Conservation (phyloP, 2,329 filamentous ascomycete genomes). For the Torrubiellomyces zombiae region DNA sequence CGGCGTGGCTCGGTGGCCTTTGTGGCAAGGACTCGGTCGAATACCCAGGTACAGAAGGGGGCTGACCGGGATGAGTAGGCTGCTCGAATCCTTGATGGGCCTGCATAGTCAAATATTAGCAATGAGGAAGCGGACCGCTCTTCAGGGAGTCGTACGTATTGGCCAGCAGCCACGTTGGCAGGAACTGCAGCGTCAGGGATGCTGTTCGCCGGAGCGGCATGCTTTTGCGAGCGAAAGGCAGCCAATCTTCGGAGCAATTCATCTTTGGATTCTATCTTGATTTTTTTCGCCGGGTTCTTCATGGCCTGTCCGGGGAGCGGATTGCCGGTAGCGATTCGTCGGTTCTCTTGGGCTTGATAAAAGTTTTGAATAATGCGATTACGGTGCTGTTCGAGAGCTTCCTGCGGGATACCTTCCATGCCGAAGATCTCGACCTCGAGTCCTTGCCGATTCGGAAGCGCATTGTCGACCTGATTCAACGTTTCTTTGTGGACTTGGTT, state of each 20-base stretch:
- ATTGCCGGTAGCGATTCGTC: conserved; percentile 70
- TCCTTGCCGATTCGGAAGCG: conserved; percentile 67
- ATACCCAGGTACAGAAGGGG: conserved; percentile 17
- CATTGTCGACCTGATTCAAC: conserved; percentile 77
- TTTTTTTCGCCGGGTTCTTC: conserved; percentile 53
- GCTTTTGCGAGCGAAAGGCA: conserved; percentile 55
- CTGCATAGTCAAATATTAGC: conserved; percentile 8
- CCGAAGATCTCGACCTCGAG: conserved; percentile 94
- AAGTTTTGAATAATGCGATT: conserved; percentile 74
- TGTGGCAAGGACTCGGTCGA: conserved; percentile 25
- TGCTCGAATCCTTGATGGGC: conserved; percentile 7
- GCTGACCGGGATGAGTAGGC: conserved; percentile 9
- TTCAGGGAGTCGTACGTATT: conserved; percentile 41
- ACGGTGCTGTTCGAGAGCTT: conserved; percentile 67
- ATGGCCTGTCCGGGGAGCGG: conserved; percentile 48
- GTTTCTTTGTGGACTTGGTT: conserved; percentile 97
- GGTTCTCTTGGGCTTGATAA: conserved; percentile 71
- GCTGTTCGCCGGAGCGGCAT: conserved; percentile 36
- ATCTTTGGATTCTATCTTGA: conserved; percentile 56
- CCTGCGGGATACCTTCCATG: conserved; percentile 89
- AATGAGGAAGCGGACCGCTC: conserved; percentile 1
- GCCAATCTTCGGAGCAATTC: conserved; percentile 69
- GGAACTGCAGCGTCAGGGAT: conserved; percentile 17
- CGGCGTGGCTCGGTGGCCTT: conserved; percentile 23
- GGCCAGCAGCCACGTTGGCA: conserved; percentile 29